These are phyloP conservation scores for Tricharina praecox DNA, from an alignment of 495 filamentous ascomycete species.

Conservation along the genomic window DNA sequence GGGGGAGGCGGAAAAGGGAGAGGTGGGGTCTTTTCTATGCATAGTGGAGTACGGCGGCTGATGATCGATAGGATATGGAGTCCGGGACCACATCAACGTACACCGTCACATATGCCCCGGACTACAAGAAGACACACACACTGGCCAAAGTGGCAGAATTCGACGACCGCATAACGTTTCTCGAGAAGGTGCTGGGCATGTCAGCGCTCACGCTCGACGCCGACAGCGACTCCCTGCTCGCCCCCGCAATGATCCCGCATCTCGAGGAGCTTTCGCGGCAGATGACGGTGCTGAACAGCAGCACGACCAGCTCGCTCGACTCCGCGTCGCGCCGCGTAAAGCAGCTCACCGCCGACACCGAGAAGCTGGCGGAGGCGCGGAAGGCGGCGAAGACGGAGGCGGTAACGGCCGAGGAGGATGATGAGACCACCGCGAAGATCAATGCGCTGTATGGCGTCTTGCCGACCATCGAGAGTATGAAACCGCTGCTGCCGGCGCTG, in stretches of 20 bases:
- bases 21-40: neutral
- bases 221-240: constrained; percentile 38
- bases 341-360: constrained; percentile 61
- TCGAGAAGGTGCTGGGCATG: constrained; percentile 73
- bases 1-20: constrained; percentile 3
- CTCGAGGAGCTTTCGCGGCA: constrained; percentile 62
- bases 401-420: constrained; percentile 40
- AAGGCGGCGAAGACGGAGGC: constrained; percentile 42
- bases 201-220: constrained; percentile 49
- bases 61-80: constrained; percentile 6
- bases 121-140: constrained; percentile 44
- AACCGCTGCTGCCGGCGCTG: constrained; percentile 68
- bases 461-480: constrained; percentile 71
- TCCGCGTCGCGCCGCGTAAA: constrained; percentile 54
- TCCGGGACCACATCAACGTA: constrained; percentile 28
- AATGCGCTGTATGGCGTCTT: constrained; percentile 83
- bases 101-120: constrained; percentile 39
- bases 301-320: constrained; percentile 53
- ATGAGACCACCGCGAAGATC: constrained; percentile 47
- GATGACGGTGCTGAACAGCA: constrained; percentile 44
- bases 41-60: no score
- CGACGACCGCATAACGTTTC: constrained; percentile 54
- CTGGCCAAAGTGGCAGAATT: constrained; percentile 75
- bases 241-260: constrained; percentile 56
- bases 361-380: constrained; percentile 54